Conservation (phyloP, 257 asterid species). For the Nicotiana obtusifolia region DNA sequence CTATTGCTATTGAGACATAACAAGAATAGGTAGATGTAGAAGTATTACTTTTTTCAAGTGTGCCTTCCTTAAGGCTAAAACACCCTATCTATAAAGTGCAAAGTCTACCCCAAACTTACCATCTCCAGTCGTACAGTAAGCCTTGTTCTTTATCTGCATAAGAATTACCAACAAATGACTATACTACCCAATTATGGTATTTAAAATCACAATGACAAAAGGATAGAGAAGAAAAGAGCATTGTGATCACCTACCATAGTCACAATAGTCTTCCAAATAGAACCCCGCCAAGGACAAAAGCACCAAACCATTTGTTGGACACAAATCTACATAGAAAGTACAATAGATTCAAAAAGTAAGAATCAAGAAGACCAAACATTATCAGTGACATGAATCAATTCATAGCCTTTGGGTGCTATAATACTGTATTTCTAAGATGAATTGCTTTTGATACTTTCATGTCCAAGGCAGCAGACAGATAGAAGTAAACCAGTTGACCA, state of each 20-base stretch:
- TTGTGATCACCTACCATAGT: conserved; percentile 19
- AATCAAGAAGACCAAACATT: not conserved
- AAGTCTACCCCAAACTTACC: not conserved
- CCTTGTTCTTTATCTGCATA: not conserved
- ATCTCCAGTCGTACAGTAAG: not conserved
- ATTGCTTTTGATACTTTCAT: not conserved
- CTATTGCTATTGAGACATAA: too few species aligned
- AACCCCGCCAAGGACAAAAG: conserved; percentile 59
- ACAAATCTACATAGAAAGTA: conserved; percentile 43
- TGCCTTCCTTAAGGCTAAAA: too few species aligned
- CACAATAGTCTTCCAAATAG: conserved; percentile 50
- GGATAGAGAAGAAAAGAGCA: not conserved
- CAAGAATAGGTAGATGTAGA: too few species aligned
- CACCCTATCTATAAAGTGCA: too few species aligned
- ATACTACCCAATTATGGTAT: not conserved
- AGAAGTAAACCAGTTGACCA: not conserved
- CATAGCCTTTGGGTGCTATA: not conserved
- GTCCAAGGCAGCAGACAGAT: not conserved
- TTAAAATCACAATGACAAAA: not conserved
- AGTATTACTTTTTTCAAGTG: too few species aligned
- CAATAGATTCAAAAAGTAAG: not conserved
- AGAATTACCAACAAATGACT: not conserved
- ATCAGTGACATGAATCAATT: not conserved
- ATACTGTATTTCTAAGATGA: not conserved
- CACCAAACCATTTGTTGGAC: conserved; percentile 93